Evolutionary conservation across 2,329 filamentous ascomycete genomes (phyloP).

Genomic region (Talaromyces pinophilus): DNA sequence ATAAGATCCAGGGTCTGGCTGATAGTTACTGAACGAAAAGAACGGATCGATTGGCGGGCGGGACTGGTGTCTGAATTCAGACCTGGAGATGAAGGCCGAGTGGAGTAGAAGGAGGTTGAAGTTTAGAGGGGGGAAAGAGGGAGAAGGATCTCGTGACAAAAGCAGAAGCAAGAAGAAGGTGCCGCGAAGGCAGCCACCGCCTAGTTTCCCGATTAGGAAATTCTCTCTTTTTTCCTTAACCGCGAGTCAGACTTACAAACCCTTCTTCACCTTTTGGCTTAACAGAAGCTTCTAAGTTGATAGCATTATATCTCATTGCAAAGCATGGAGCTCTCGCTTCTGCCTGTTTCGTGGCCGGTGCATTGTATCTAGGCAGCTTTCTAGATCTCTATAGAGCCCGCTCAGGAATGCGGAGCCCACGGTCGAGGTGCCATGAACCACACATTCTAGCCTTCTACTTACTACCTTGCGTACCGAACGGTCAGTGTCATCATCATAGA

Average conservation of each 20-base stretch:
- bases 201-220: not conserved
- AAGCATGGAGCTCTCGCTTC: not conserved
- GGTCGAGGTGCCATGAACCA: conserved; percentile 6
- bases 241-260: not conserved
- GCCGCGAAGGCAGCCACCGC: not conserved
- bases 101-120: not conserved
- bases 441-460: not conserved
- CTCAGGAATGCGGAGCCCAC: conserved; percentile 15
- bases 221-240: not conserved
- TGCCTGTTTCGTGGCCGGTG: conserved; percentile 6
- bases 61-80: conserved; percentile 12
- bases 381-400: conserved; percentile 4
- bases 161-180: not conserved
- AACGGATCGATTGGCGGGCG: not conserved
- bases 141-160: not conserved
- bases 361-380: conserved; percentile 5
- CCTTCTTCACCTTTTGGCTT: not conserved
- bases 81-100: not conserved
- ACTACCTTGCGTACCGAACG: not conserved
- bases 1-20: not conserved
- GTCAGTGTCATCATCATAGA: not conserved
- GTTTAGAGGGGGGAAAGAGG: not conserved
- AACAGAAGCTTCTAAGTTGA: not conserved
- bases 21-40: not conserved
- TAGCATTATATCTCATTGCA: not conserved